phyloP scores from a whole-genome alignment of 2,329 filamentous ascomycete genomes.

The Trichoderma polysporum region DNA sequence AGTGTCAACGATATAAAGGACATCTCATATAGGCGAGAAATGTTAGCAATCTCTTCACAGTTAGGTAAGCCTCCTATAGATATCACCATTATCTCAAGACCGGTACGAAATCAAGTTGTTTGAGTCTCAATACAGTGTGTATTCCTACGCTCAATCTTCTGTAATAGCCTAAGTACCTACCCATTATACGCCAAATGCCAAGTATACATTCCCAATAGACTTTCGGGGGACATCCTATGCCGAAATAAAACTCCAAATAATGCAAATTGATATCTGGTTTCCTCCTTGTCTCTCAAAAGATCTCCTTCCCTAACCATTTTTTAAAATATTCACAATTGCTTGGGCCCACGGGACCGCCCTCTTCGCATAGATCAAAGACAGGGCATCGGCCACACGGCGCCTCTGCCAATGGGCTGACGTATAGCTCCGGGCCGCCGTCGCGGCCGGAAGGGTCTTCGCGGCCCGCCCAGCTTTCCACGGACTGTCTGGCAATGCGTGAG shows the following conservation, averaged over 20 bases:
- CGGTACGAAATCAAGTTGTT: background rate
- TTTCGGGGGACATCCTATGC: background rate
- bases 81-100: background rate
- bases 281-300: slow-evolving; percentile 24
- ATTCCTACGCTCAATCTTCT: slow-evolving; percentile 2
- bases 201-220: background rate
- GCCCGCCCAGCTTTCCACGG: slow-evolving; percentile 42
- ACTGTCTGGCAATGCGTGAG: slow-evolving; percentile 49
- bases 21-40: background rate
- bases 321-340: slow-evolving; percentile 90
- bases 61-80: background rate
- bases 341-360: slow-evolving; percentile 86
- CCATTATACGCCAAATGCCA: slow-evolving; percentile 11
- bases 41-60: background rate
- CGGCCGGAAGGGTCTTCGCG: slow-evolving; percentile 38
- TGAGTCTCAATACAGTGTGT: background rate
- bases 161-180: background rate
- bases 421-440: slow-evolving; percentile 43
- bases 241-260: slow-evolving; percentile 25
- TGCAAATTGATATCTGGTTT: slow-evolving; percentile 19
- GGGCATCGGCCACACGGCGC: slow-evolving; percentile 89
- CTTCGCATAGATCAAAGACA: slow-evolving; percentile 87
- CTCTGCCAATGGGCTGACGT: slow-evolving; percentile 76
- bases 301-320: slow-evolving; percentile 66
- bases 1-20: background rate